Conservation (phyloP, 1,284 basidiomycete species). For the Taiwanofungus camphoratus region DNA sequence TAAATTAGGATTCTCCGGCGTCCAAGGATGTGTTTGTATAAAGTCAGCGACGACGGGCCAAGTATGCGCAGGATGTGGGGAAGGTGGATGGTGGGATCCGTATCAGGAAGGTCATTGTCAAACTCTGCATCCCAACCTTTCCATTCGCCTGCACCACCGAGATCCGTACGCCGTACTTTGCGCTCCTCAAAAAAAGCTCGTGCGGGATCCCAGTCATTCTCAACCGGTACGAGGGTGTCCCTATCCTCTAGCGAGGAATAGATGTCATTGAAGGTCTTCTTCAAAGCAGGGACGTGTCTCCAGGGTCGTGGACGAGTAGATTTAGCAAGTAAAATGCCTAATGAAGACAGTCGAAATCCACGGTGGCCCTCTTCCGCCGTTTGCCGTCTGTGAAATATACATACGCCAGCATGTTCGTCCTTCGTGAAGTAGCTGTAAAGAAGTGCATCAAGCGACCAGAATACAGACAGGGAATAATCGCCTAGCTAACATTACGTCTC, state of each 20-base stretch:
- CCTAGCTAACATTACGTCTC: slow-evolving; percentile 61
- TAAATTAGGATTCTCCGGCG: slow-evolving; percentile 69
- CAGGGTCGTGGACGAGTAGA: slow-evolving; percentile 64
- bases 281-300: slow-evolving; percentile 59
- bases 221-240: slow-evolving; percentile 42
- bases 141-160: slow-evolving; percentile 54
- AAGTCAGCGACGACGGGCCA: slow-evolving; percentile 67
- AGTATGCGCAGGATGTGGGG: slow-evolving; percentile 66
- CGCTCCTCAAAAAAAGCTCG: slow-evolving; percentile 60
- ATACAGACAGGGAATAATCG: slow-evolving; percentile 4
- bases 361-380: slow-evolving; percentile 67
- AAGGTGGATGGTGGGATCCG: slow-evolving; percentile 56
- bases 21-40: slow-evolving; percentile 73
- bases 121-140: slow-evolving; percentile 61
- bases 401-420: slow-evolving; percentile 61
- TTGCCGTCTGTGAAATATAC: slow-evolving; percentile 59
- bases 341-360: slow-evolving; percentile 70
- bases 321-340: slow-evolving; percentile 67
- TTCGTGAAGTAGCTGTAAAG: slow-evolving; percentile 75
- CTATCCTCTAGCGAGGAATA: slow-evolving; percentile 46
- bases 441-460: no score
- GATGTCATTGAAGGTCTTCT: slow-evolving; percentile 49
- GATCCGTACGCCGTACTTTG: slow-evolving; percentile 39
- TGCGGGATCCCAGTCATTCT: slow-evolving; percentile 60
- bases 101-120: slow-evolving; percentile 33